Percentiles rank a stretch among this genome's conserved stretches.
Conservation (phyloP, 1,284 basidiomycete genomes). For the Polyporus tsugae region DNA sequence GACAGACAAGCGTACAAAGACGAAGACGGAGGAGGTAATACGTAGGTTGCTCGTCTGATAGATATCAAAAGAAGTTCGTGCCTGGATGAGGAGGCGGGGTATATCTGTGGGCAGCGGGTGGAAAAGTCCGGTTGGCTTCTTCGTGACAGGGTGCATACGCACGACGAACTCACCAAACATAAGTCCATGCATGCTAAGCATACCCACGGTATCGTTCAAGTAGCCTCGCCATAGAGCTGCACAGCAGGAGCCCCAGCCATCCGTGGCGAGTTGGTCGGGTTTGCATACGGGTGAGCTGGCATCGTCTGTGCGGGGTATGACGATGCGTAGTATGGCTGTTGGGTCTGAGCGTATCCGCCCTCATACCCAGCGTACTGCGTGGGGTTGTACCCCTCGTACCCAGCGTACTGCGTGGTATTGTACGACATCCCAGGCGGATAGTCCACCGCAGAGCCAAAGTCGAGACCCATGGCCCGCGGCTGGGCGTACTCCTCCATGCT, state of each 20-base stretch:
- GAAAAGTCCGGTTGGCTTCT: background rate
- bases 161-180: slow-evolving; percentile 18
- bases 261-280: slow-evolving; percentile 38
- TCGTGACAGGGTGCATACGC: background rate
- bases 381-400: slow-evolving; percentile 28
- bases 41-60: slow-evolving; percentile 26
- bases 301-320: slow-evolving; percentile 18
- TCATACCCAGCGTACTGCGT: slow-evolving; percentile 36
- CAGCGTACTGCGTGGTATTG: slow-evolving; percentile 26
- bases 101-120: slow-evolving; percentile 13
- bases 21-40: slow-evolving; percentile 9
- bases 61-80: slow-evolving; percentile 19
- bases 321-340: slow-evolving; percentile 23
- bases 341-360: slow-evolving; percentile 27
- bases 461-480: slow-evolving; percentile 24
- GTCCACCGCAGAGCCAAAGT: slow-evolving; percentile 32
- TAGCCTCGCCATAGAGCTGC: slow-evolving; percentile 27
- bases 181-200: slow-evolving; percentile 2
- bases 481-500: slow-evolving; percentile 31
- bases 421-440: slow-evolving; percentile 42
- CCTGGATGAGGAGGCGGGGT: slow-evolving; percentile 7
- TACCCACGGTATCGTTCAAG: slow-evolving; percentile 15
- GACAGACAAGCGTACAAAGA: slow-evolving; percentile 22
- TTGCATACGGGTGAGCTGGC: slow-evolving; percentile 40
- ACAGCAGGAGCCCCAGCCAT: slow-evolving; percentile 33